Evolutionary conservation across 192 early-diverging fungal genomes (phyloP), one percentile per base, ranked within the genome.

Genomic region (Blastocladiella britannica): DNA sequence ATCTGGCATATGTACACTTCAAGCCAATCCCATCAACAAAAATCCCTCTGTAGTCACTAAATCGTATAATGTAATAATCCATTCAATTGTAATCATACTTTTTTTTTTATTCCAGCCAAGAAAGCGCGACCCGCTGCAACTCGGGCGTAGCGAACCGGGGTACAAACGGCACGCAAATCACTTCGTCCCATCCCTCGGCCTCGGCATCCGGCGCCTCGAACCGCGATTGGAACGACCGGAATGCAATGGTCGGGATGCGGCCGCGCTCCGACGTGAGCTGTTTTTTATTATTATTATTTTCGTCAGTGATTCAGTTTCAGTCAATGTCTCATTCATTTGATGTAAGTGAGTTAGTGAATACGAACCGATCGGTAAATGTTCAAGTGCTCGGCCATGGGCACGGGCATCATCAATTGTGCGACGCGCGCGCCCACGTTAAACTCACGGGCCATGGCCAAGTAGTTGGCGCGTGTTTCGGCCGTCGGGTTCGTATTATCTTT

Each of bases 401-500:
- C 43, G 30, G 4, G 20, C 57, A 9, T 26, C 26, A 25, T 54
- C 43, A 56, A 23, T 29, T 28, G n/a, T 28, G 12, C 22, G 24
- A 53, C 15, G 24, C 60, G 23, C 25, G 53, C 47, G 2, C 15
- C 25, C 22, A 23, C 55, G n/a, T 26, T 9, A 23, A n/a, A 54
- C 23, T 66, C 59, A 51, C 72, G 71, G 4, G 88, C 89, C 5
- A 84, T 52, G 0, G 58, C 62, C 12, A 90, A 62, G 64, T 87
- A 97, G 7, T 66, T 28, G 27, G 64, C 65, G 4, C 93, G 75
- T 0, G 81, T 67, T 4, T 64, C 61, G 7, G 54, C 52, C 28
- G 79, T 82, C 0, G 86, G 77, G 57, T 91, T 97, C 4, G 90
- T 97, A 64, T 89, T 89, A 60, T 86, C 77, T 73, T 25, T 23